A percentile compares a stretch with the other conserved stretches of the same genome.
Evolutionary conservation across 2,329 filamentous ascomycete genomes (phyloP).

Genomic region (Microsporum canis): DNA sequence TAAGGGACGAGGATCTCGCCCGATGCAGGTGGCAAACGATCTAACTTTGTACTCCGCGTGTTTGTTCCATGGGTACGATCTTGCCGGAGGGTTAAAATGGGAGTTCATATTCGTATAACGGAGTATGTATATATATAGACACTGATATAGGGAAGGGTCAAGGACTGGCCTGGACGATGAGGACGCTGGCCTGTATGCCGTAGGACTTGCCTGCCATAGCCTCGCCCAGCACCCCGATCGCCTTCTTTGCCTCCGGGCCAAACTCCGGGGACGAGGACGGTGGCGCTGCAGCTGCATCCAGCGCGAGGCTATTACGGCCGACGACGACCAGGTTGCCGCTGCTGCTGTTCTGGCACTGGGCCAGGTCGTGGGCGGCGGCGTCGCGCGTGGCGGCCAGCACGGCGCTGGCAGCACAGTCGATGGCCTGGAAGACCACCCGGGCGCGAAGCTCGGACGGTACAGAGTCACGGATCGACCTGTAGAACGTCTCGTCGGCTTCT

Average conservation of each 20-base stretch:
- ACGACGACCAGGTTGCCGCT: slow-evolving; percentile 61
- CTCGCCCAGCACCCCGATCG: slow-evolving; percentile 27
- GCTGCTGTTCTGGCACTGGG: slow-evolving; percentile 53
- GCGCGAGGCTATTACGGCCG: slow-evolving; percentile 13
- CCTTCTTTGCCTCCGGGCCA: slow-evolving; percentile 21
- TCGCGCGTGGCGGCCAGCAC: slow-evolving; percentile 38
- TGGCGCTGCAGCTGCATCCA: slow-evolving; percentile 2
- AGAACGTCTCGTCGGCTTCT: slow-evolving; percentile 44
- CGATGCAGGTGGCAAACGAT: neutral
- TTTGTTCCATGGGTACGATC: neutral
- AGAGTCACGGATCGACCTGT: slow-evolving; percentile 46
- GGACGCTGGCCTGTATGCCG: slow-evolving; percentile 53
- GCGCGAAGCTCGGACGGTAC: slow-evolving; percentile 40
- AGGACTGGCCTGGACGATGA: slow-evolving; percentile 54
- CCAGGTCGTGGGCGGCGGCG: slow-evolving; percentile 49
- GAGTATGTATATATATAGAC: neutral
- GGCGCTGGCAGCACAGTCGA: slow-evolving; percentile 19
- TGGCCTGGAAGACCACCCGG: slow-evolving; percentile 46
- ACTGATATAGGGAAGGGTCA: neutral
- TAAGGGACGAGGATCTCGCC: neutral
- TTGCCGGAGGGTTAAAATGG: neutral
- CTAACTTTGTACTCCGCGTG: neutral
- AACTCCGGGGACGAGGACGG: slow-evolving; percentile 28
- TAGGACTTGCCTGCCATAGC: slow-evolving; percentile 44
- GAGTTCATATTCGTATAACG: neutral